Evolutionary conservation across 192 early-diverging fungal species (phyloP).

Genomic region (Entophlyctis helioformis): DNA sequence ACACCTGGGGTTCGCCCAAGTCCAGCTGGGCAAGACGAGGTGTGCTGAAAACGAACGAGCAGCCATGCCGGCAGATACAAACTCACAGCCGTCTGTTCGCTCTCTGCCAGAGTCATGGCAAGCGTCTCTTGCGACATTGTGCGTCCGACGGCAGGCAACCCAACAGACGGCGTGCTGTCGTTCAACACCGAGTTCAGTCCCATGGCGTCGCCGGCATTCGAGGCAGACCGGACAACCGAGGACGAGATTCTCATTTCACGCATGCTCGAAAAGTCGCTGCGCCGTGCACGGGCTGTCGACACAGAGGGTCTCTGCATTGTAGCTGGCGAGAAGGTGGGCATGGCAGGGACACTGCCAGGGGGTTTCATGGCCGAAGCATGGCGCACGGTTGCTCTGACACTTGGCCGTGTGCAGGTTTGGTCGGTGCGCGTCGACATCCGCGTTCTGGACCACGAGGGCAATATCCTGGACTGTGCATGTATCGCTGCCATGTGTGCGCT

Average conservation of each 20-base stretch:
- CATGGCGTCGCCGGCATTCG: conserved; percentile 70
- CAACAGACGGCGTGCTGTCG: conserved; percentile 75
- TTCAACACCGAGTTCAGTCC: conserved; percentile 83
- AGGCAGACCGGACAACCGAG: conserved; percentile 56
- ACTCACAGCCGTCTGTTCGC: not conserved
- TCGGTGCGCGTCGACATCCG: conserved; percentile 78
- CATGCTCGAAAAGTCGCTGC: conserved; percentile 79
- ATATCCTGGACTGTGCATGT: conserved; percentile 81
- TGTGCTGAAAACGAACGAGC: not conserved
- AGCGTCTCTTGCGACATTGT: conserved; percentile 37
- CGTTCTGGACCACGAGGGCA: conserved; percentile 91
- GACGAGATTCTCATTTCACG: conserved; percentile 78
- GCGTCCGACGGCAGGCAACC: conserved; percentile 38
- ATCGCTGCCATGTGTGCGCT: conserved; percentile 84
- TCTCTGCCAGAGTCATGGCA: conserved; percentile 22
- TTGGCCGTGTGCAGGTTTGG: conserved; percentile 53
- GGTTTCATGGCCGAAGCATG: too few relatives aligned
- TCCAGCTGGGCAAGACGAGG: conserved; percentile 74
- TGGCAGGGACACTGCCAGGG: too few relatives aligned
- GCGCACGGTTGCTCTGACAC: too few relatives aligned
- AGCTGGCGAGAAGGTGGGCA: conserved; percentile 76
- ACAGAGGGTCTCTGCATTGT: conserved; percentile 95
- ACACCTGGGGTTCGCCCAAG: conserved; percentile 60
- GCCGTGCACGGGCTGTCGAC: conserved; percentile 76
- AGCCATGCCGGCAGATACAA: not conserved